A percentile compares a stretch with the other conserved stretches of the same genome.
Conservation (phyloP, 371 early-diverging fungal species). For the Mucor racemosus region DNA sequence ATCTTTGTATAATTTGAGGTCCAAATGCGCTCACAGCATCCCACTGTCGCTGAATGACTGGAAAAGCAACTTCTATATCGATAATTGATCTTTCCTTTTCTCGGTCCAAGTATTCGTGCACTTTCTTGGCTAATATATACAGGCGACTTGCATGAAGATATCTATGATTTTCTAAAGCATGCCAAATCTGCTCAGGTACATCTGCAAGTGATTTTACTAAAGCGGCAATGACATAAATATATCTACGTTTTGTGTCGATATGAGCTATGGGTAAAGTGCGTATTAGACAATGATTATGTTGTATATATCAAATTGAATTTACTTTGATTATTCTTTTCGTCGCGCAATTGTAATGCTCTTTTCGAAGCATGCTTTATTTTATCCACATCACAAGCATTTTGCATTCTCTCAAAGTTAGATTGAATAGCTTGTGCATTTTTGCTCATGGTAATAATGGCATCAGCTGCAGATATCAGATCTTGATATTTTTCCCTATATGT, state of each 20-base stretch:
- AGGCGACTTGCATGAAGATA: constrained; percentile 76
- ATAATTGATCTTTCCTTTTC: constrained; percentile 36
- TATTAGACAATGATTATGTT: background rate
- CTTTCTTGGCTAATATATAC: constrained; percentile 69
- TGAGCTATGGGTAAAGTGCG: background rate
- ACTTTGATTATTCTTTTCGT: constrained; percentile 23
- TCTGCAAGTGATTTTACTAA: constrained; percentile 84
- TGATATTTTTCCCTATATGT: constrained; percentile 78
- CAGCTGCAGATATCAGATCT: constrained; percentile 85
- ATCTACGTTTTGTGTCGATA: constrained; percentile 60
- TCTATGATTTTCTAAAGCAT: constrained; percentile 70
- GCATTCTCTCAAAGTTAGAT: constrained; percentile 64
- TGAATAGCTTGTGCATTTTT: constrained; percentile 61
- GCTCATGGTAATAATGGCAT: constrained; percentile 79
- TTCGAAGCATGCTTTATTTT: constrained; percentile 45
- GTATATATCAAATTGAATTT: background rate
- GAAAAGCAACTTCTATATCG: constrained; percentile 67
- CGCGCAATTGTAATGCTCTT: constrained; percentile 5
- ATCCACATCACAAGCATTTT: constrained; percentile 61
- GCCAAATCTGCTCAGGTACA: constrained; percentile 90
- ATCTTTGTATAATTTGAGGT: constrained; percentile 72
- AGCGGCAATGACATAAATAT: constrained; percentile 73
- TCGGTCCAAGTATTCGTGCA: constrained; percentile 65
- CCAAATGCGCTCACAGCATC: constrained; percentile 80
- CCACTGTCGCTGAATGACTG: constrained; percentile 87